phyloP scores from a whole-genome alignment of 2,329 filamentous ascomycete species.

The Stagonosporopsis rhizophila region DNA sequence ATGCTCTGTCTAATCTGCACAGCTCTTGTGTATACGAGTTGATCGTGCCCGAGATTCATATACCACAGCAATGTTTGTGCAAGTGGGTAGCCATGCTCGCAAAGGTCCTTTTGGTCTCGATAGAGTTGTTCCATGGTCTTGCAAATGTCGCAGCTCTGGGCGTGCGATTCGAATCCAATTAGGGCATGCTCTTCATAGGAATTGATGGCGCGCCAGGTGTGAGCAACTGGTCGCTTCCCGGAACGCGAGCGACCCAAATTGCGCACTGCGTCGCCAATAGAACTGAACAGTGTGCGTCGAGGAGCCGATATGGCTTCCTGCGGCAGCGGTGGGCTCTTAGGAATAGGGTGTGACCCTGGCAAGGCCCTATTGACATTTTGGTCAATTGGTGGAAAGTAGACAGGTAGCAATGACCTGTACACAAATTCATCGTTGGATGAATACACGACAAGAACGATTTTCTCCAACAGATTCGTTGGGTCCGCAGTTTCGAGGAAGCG shows the following conservation, averaged over 20 bases:
- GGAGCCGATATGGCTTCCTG: conserved; percentile 11
- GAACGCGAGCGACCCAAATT: conserved; percentile 26
- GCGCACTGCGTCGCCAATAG: conserved; percentile 33
- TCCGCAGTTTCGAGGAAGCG: conserved; percentile 38
- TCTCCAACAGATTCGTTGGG: conserved; percentile 30
- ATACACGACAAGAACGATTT: conserved; percentile 42
- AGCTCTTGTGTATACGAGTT: conserved; percentile 30
- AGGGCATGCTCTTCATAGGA: conserved; percentile 29
- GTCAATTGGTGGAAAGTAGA: conserved; percentile 41
- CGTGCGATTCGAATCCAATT: conserved; percentile 38
- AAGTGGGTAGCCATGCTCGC: conserved; percentile 29
- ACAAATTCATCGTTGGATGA: conserved; percentile 39
- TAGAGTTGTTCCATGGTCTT: conserved; percentile 30
- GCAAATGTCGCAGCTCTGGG: conserved; percentile 32
- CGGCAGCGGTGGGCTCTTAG: neutral
- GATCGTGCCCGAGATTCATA: conserved; percentile 32
- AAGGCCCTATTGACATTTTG: conserved; percentile 21
- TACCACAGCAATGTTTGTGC: conserved; percentile 30
- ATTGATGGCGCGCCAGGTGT: conserved; percentile 25
- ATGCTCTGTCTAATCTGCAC: conserved; percentile 15
- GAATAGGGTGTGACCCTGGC: conserved; percentile 1
- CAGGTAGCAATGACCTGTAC: conserved; percentile 42
- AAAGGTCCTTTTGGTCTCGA: conserved; percentile 26
- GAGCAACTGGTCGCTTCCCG: conserved; percentile 15
- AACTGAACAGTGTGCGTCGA: conserved; percentile 24